Conservation (phyloP, 805 yeast genomes). For the Lipomyces yamadae region DNA sequence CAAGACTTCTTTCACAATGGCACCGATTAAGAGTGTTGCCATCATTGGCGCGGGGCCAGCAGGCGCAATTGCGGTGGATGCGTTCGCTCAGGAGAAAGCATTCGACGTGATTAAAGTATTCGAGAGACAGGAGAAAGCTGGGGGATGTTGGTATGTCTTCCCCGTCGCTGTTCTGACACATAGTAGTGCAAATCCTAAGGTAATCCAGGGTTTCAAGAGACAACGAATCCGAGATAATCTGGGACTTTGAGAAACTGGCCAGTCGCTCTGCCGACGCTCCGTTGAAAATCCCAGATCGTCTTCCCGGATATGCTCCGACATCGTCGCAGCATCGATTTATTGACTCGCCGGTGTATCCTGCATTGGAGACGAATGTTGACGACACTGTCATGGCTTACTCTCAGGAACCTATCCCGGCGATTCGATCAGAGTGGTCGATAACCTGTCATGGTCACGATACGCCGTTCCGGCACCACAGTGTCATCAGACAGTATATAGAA, state of each 20-base stretch:
- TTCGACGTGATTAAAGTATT: not conserved
- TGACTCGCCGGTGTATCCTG: not conserved
- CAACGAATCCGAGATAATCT: not conserved
- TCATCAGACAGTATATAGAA: slow-evolving; percentile 2
- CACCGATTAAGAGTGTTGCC: not conserved
- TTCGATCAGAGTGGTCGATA: slow-evolving; percentile 5
- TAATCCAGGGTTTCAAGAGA: not conserved
- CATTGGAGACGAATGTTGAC: slow-evolving; percentile 3
- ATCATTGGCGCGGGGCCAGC: not conserved
- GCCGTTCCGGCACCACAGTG: slow-evolving; percentile 6
- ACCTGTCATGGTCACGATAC: slow-evolving; percentile 3
- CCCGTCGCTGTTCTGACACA: not conserved
- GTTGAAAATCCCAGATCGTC: not conserved
- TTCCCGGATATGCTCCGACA: slow-evolving; percentile 1
- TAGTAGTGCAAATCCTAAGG: not conserved
- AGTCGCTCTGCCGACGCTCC: not conserved
- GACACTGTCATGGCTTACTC: slow-evolving; percentile 4
- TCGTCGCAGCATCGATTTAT: slow-evolving; percentile 2
- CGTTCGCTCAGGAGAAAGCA: not conserved
- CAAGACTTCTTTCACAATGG: slow-evolving; percentile 1
- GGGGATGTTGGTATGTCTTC: slow-evolving; percentile 4
- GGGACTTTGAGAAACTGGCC: slow-evolving; percentile 4
- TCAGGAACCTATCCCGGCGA: slow-evolving; percentile 3
- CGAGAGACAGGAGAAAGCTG: not conserved
- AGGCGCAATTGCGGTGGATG: slow-evolving; percentile 1